phyloP scores from a whole-genome alignment of 169 alveolate genomes.

The Eimeria acervulina region DNA sequence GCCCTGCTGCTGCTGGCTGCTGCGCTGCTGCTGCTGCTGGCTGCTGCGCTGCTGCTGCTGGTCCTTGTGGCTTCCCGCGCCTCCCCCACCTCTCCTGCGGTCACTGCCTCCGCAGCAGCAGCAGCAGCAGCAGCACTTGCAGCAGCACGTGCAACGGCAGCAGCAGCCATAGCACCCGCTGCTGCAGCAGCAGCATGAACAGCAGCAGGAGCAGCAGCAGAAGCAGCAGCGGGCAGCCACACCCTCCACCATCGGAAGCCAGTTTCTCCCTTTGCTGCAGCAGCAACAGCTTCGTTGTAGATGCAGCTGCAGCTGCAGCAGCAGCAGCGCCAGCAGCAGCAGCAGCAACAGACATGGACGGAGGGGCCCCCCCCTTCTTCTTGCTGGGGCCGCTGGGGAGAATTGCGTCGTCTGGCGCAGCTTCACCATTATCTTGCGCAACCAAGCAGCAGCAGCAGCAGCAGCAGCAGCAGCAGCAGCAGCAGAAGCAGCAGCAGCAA shows the following conservation, averaged over 20 bases:
- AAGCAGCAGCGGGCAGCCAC: too few relatives aligned
- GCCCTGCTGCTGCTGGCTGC: conserved; percentile 49
- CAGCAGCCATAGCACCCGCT: neutral
- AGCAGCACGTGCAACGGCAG: conserved; percentile 1
- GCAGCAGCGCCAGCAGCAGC: conserved; percentile 15
- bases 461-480: conserved; percentile 18
- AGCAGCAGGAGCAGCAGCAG: neutral
- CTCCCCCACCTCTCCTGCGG: conserved; percentile 34
- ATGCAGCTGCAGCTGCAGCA: neutral
- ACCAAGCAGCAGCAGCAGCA: neutral
- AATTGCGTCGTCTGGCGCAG: neutral
- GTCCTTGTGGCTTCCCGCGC: conserved; percentile 9
- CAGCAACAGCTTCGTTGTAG: neutral
- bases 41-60: neutral
- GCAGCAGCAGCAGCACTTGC: conserved; percentile 20
- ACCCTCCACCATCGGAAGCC: neutral
- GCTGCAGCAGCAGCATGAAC: conserved; percentile 32
- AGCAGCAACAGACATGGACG: neutral
- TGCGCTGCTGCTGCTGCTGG: neutral
- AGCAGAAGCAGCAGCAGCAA: conserved; percentile 5
- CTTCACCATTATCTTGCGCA: neutral
- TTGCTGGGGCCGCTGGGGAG: neutral
- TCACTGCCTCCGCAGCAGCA: neutral
- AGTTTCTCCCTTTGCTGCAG: neutral
- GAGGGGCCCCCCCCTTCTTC: conserved; percentile 30